phyloP scores from a whole-genome alignment of 441 rosid species.

The Populus trichocarpa region DNA sequence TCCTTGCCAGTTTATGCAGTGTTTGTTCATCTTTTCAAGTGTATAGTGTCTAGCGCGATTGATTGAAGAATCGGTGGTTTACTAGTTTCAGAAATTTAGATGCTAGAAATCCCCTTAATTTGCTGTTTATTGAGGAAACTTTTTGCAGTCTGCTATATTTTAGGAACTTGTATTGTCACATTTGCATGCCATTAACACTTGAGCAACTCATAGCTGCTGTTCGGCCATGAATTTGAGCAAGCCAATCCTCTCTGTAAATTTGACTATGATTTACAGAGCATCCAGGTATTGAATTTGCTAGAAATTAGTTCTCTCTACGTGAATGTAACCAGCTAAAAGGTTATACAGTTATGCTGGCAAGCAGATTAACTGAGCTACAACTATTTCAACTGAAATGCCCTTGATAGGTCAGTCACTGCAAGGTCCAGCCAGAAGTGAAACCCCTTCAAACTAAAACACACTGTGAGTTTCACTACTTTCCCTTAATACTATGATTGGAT shows the following conservation, averaged over 20 bases:
- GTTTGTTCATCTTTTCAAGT: neutral
- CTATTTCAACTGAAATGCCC: neutral
- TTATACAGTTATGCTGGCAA: neutral
- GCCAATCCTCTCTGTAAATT: neutral
- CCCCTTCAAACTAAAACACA: neutral
- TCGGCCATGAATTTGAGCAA: neutral
- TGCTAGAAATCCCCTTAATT: neutral
- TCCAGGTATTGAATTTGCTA: neutral
- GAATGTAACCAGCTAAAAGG: neutral
- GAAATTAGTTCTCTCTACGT: neutral
- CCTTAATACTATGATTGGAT: neutral
- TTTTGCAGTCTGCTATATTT: neutral
- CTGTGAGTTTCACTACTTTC: neutral
- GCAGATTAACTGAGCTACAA: neutral
- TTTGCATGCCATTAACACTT: neutral
- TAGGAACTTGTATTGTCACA: neutral
- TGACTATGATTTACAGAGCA: neutral
- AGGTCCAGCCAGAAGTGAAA: neutral
- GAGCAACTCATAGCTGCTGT: neutral
- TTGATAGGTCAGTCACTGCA: neutral
- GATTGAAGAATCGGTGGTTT: neutral
- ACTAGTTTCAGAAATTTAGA: neutral
- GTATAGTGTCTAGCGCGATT: neutral
- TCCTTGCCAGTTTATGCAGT: neutral
- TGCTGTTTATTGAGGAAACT: neutral